Conservation (phyloP, 2,329 filamentous ascomycete species). For the Talaromyces marneffei region DNA sequence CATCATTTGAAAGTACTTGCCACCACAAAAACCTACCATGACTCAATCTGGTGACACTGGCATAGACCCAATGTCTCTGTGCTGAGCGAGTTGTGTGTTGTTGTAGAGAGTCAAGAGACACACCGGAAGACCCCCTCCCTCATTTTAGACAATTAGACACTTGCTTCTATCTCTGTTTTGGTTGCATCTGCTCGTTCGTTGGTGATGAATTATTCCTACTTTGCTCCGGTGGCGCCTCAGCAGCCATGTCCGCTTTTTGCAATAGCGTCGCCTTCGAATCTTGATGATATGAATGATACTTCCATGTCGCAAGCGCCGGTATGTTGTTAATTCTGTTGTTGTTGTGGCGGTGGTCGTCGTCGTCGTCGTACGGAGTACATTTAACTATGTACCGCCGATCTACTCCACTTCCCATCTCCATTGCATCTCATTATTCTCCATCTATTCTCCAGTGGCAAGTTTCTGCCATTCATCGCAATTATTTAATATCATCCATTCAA, state of each 20-base stretch:
- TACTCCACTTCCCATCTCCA: background rate
- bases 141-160: background rate
- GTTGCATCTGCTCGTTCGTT: background rate
- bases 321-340: conserved; percentile 21
- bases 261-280: conserved; percentile 33
- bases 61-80: background rate
- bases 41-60: background rate
- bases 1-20: background rate
- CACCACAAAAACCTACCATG: background rate
- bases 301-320: conserved; percentile 30
- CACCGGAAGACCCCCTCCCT: background rate
- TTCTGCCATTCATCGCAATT: background rate
- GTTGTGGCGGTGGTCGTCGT: no score
- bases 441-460: background rate
- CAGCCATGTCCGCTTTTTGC: conserved; percentile 48
- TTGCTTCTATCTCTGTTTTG: background rate
- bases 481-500: background rate
- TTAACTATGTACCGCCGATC: background rate
- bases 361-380: no score
- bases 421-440: background rate
- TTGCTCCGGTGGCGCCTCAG: conserved; percentile 16
- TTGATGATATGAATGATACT: background rate
- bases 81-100: no score
- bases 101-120: background rate
- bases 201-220: conserved; percentile 52